These are phyloP conservation scores for Mycena rebaudengoi DNA, from an alignment of 768 basidiomycete genomes.

Conservation along the genomic window DNA sequence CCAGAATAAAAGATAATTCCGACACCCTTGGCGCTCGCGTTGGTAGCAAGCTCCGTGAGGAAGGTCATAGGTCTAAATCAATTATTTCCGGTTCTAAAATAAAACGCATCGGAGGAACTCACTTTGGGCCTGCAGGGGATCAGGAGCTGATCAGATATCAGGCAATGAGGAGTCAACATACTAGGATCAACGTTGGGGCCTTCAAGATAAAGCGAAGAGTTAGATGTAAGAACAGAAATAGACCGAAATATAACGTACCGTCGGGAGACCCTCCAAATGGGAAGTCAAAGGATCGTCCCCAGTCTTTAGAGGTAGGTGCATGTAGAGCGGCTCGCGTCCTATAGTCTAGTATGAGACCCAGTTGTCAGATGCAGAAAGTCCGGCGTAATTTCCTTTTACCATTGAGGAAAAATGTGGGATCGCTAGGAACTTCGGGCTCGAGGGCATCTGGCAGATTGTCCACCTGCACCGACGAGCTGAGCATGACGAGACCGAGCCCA, in stretches of 20 bases:
- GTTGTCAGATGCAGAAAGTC: neutral
- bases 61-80: constrained; percentile 53
- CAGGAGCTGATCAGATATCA: too few species aligned
- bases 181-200: neutral
- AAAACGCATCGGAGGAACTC: neutral
- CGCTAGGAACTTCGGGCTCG: constrained; percentile 55
- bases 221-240: neutral
- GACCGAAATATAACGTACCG: too few species aligned
- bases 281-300: constrained; percentile 39
- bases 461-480: constrained; percentile 33
- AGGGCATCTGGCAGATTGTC: constrained; percentile 68
- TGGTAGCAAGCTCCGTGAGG: constrained; percentile 54
- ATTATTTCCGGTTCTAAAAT: neutral
- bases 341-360: constrained; percentile 42
- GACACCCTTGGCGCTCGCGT: constrained; percentile 46
- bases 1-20: constrained; percentile 55
- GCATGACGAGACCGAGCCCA: constrained; percentile 10
- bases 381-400: constrained; percentile 43
- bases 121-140: constrained; percentile 28
- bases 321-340: constrained; percentile 67
- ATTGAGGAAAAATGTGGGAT: constrained; percentile 59
- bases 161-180: too few species aligned
- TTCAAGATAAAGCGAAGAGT: neutral
- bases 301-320: constrained; percentile 68
- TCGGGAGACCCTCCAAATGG: too few species aligned